Evolutionary conservation across 108 stramenopile species (phyloP), one percentile per base, ranked within the genome.

Genomic region (Schizochytrium sp.): DNA sequence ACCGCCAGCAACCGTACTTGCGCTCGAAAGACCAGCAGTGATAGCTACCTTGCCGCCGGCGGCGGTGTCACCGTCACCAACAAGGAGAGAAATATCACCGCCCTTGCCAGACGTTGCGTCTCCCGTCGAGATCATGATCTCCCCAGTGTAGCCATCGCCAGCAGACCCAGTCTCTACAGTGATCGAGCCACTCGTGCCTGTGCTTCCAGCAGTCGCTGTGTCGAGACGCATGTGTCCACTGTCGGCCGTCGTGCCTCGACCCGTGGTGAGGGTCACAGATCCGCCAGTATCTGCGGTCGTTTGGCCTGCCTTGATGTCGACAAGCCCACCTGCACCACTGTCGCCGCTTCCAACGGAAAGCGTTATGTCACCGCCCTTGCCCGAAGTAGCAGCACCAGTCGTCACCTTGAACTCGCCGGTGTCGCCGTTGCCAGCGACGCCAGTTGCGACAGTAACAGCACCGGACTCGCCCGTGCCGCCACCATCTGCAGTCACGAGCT

Each of bases 1-100:
- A 19, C 91, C 91, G 28, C 91, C 91, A 34, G 89, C 72, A 0
- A 88, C 91, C 5, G 87, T 88, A 19, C 87, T 58, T 4, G 28
- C 51, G 28, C 44, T 18, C 21, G 91, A 93, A 29, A 93, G 93
- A 60, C 95, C 95, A 10, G 90, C 93, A 44, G 87, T 58, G 19
- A 94, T 69, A 8, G 72, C 59, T 21, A 23, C 29, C 18, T 58
- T 34, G 41, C 41, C 63, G 0, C 34, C 63, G 1, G 3, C 63
- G 2, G 4, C 55, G 21, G 90, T 44, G 28, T 88, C 60, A 23
- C 92, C 83, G 4, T 57, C 57, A 43, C 92, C 92, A 5, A 92
- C 91, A 16, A 89, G 44, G n/a, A 92, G 48, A 43, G 72, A 48
- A 16, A 92, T 88, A 53, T 91, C 87, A 10, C 92, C 92, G 10